These are phyloP conservation scores for Candida chauliodis DNA, from an alignment of 805 yeast species.

Conservation along the genomic window DNA sequence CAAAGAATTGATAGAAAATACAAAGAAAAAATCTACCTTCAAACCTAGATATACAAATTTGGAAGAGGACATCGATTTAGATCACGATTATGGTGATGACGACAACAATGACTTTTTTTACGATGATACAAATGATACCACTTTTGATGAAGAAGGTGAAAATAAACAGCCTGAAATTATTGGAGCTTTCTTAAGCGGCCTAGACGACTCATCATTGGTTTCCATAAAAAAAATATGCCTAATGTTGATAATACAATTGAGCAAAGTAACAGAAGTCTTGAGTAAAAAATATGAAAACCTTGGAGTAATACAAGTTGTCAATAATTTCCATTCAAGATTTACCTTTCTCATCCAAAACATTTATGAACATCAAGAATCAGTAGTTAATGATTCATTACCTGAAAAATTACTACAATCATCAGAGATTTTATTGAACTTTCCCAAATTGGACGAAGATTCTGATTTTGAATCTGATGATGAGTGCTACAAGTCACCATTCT, in stretches of 20 bases:
- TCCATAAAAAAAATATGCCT: conserved; percentile 40
- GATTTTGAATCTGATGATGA: conserved; percentile 8
- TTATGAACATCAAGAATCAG: conserved; percentile 19
- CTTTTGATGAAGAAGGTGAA: conserved; percentile 32
- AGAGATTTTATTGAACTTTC: conserved; percentile 24
- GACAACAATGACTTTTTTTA: conserved; percentile 10
- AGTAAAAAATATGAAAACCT: conserved; percentile 47
- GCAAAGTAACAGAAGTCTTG: conserved; percentile 49
- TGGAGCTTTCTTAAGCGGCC: conserved; percentile 49
- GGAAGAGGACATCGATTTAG: conserved; percentile 8
- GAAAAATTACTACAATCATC: conserved; percentile 20
- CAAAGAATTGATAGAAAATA: conserved; percentile 17
- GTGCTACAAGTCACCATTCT: conserved; percentile 8
- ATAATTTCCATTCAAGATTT: conserved; percentile 17
- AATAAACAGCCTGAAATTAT: conserved; percentile 37
- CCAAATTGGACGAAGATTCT: conserved; percentile 11
- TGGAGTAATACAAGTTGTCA: conserved; percentile 51
- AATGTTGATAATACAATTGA: conserved; percentile 40
- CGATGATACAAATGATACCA: conserved; percentile 9
- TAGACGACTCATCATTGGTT: conserved; percentile 39
- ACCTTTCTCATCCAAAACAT: conserved; percentile 15
- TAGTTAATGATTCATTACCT: conserved; percentile 13
- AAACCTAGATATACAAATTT: conserved; percentile 3
- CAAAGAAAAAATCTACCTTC: not conserved
- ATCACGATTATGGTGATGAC: conserved; percentile 7